phyloP scores from a whole-genome alignment of 2,329 filamentous ascomycete species.

The Pseudocercospora macadamiae region DNA sequence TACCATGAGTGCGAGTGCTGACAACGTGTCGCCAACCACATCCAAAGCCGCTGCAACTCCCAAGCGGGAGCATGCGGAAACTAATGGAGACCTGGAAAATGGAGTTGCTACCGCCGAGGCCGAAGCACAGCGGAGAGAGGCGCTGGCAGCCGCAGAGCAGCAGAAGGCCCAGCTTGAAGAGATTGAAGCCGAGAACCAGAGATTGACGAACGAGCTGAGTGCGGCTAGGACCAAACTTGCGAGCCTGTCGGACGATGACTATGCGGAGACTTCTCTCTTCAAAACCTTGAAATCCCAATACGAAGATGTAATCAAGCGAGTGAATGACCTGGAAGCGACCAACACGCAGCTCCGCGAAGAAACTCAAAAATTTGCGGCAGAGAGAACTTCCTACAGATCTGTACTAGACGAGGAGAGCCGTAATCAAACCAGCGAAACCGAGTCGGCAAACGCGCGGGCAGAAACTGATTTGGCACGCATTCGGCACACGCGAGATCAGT shows the following conservation, averaged over 20 bases:
- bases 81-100: conserved; percentile 57
- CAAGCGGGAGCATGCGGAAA: conserved; percentile 53
- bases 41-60: conserved; percentile 44
- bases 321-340: conserved; percentile 87
- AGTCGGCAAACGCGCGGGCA: conserved; percentile 76
- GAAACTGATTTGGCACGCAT: conserved; percentile 87
- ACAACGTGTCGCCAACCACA: conserved; percentile 45
- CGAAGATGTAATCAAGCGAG: conserved; percentile 87
- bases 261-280: conserved; percentile 88
- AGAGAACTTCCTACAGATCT: conserved; percentile 78
- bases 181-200: conserved; percentile 75
- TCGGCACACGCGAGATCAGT: conserved; percentile 80
- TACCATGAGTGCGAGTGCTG: conserved; percentile 64
- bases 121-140: conserved; percentile 76
- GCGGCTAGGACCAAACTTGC: conserved; percentile 69
- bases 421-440: conserved; percentile 71
- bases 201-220: conserved; percentile 76
- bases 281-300: conserved; percentile 88
- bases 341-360: conserved; percentile 85
- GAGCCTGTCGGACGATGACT: conserved; percentile 86
- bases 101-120: conserved; percentile 66
- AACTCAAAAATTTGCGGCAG: conserved; percentile 79
- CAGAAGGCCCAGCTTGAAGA: conserved; percentile 87
- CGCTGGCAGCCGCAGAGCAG: conserved; percentile 73
- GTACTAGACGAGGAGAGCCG: conserved; percentile 82